A percentile compares a stretch with the other conserved stretches of the same genome.
Evolutionary conservation across 345 rosid genomes (phyloP).

Genomic region (Linum trigynum): DNA sequence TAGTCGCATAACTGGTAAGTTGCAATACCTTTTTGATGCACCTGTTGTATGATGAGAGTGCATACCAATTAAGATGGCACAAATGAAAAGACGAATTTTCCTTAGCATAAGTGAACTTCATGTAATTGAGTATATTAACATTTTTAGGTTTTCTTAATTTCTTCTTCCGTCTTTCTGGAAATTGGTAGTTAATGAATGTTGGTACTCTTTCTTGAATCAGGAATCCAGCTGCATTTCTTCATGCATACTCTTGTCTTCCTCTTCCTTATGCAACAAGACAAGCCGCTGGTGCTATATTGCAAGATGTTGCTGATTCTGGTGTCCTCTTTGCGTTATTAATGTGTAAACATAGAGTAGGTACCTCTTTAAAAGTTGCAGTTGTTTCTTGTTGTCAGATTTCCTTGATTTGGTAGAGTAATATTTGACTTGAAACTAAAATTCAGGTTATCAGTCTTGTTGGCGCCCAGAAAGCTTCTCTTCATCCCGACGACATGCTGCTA

Average conservation of each 20-base stretch:
- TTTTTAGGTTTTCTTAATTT: too few relatives aligned
- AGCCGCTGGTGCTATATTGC: slow-evolving; percentile 81
- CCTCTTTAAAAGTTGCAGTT: background rate
- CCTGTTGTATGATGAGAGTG: too few relatives aligned
- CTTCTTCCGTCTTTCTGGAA: background rate
- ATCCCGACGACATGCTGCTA: slow-evolving; percentile 89
- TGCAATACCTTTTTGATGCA: background rate
- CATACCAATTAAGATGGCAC: too few relatives aligned
- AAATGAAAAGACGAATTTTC: too few relatives aligned
- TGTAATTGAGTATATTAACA: too few relatives aligned
- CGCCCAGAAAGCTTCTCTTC: slow-evolving; percentile 96
- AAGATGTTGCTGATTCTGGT: slow-evolving; percentile 85
- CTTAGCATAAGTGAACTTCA: background rate
- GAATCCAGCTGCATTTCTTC: slow-evolving; percentile 92
- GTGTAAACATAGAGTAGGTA: slow-evolving; percentile 71
- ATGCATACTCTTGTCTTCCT: slow-evolving; percentile 96
- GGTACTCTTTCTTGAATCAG: slow-evolving; percentile 26
- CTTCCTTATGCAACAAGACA: slow-evolving; percentile 71
- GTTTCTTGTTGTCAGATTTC: background rate
- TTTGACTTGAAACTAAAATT: slow-evolving; percentile 17
- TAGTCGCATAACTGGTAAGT: too few relatives aligned
- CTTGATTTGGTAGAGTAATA: slow-evolving; percentile 12
- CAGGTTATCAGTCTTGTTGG: slow-evolving; percentile 95
- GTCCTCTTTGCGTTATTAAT: slow-evolving; percentile 73
- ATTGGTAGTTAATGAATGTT: slow-evolving; percentile 8